Percentiles rank a stretch among this genome's conserved stretches.
Conservation (phyloP, 345 rosid species). For the Pistacia atlantica region DNA sequence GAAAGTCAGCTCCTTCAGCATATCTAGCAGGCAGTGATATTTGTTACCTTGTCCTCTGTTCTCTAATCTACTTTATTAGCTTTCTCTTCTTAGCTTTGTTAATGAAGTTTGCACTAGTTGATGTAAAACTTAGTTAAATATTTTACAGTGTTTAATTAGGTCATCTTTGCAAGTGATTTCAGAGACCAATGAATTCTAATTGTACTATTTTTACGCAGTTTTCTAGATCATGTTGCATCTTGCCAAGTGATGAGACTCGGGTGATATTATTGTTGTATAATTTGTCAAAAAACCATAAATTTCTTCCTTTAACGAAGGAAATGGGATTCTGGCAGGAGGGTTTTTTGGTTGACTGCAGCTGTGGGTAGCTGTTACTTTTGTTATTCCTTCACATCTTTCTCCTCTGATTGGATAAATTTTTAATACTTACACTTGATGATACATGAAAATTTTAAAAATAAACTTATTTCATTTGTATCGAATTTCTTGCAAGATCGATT, state of each 20-base stretch:
- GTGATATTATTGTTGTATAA: slow-evolving; percentile 7
- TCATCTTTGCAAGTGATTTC: background rate
- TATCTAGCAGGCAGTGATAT: slow-evolving; percentile 73
- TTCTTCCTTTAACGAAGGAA: background rate
- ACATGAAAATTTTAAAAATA: no score
- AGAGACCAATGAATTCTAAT: slow-evolving; percentile 14
- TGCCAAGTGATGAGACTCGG: slow-evolving; percentile 12
- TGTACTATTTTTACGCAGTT: slow-evolving; percentile 15
- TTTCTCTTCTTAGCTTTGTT: background rate
- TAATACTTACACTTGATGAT: no score
- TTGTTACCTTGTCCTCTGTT: background rate
- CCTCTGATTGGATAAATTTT: background rate
- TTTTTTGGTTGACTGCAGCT: background rate
- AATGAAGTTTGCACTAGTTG: slow-evolving; percentile 12
- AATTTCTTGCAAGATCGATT: no score
- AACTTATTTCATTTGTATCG: no score
- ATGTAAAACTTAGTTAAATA: slow-evolving; percentile 13
- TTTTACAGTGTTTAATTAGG: background rate
- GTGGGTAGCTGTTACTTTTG: background rate
- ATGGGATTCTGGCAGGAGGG: background rate
- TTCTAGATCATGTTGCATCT: slow-evolving; percentile 6
- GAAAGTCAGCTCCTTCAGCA: slow-evolving; percentile 98
- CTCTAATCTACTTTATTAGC: background rate
- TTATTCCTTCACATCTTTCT: background rate
- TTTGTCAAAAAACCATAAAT: slow-evolving; percentile 3